Evolutionary conservation across 441 rosid genomes (phyloP).

Genomic region (Kokia cookei): DNA sequence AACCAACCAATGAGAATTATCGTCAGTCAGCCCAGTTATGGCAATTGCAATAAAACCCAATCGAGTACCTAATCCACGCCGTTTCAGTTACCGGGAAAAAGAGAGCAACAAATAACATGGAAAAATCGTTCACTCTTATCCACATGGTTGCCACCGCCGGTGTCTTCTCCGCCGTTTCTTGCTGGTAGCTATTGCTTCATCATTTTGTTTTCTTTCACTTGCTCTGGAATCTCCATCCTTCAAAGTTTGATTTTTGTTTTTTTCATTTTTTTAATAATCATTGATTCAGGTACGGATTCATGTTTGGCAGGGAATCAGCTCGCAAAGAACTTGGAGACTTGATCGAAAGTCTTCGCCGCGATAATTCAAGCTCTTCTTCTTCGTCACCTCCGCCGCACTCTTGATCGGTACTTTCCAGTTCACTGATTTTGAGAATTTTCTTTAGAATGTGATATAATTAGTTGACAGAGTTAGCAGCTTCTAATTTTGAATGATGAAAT

Average conservation of each 20-base stretch:
- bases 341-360: conserved; percentile 63
- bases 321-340: conserved; percentile 68
- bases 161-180: conserved; percentile 75
- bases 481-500: neutral
- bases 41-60: neutral
- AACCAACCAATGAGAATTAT: neutral
- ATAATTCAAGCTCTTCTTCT: conserved; percentile 26
- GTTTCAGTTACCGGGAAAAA: neutral
- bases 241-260: neutral
- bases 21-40: neutral
- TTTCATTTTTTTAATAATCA: neutral
- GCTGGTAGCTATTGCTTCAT: conserved; percentile 33
- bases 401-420: conserved; percentile 16
- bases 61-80: neutral
- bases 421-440: neutral
- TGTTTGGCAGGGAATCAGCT: conserved; percentile 91
- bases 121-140: conserved; percentile 55
- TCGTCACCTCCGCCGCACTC: conserved; percentile 27
- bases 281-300: conserved; percentile 74
- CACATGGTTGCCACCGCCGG: conserved; percentile 76
- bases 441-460: neutral
- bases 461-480: neutral
- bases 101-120: conserved; percentile 24
- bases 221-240: neutral
- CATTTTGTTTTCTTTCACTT: neutral